Evolutionary conservation across 352 stramenopile genomes (phyloP).

Genomic region (Blastocystis sp.): DNA sequence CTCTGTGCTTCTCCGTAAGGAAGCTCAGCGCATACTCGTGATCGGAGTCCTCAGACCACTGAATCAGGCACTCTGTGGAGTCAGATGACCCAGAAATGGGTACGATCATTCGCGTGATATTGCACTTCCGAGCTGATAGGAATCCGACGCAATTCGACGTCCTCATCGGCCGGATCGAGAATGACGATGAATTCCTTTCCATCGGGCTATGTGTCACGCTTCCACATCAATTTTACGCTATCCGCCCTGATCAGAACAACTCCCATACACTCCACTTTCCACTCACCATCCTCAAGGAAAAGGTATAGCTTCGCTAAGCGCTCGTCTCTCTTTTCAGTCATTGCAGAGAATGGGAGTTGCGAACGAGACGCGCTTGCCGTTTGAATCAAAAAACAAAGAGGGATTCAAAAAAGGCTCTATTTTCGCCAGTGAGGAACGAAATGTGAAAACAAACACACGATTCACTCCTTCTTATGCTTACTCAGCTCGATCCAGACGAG

Average conservation of each 20-base stretch:
- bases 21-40: constrained; percentile 61
- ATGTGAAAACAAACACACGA: neutral
- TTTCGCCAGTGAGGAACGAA: neutral
- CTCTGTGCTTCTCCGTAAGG: constrained; percentile 23
- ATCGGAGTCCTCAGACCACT: constrained; percentile 57
- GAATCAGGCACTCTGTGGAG: constrained; percentile 51
- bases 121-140: constrained; percentile 3
- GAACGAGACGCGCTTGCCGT: neutral
- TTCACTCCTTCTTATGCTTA: constrained; percentile 1
- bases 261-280: constrained; percentile 52
- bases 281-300: constrained; percentile 54
- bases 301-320: constrained; percentile 50
- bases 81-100: neutral
- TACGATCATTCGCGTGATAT: constrained; percentile 61
- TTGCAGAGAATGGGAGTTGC: neutral
- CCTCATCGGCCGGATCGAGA: neutral
- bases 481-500: constrained; percentile 40
- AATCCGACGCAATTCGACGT: constrained; percentile 15
- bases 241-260: constrained; percentile 17
- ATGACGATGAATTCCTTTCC: constrained; percentile 20
- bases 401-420: neutral
- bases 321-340: constrained; percentile 55
- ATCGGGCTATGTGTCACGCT: neutral
- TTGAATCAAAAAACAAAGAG: neutral
- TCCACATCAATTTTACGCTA: neutral